A percentile compares a stretch with the other conserved stretches of the same genome.
These are phyloP conservation scores for Hymenoscyphus infarciens DNA, from an alignment of 2,329 filamentous ascomycete genomes.

Conservation along the genomic window DNA sequence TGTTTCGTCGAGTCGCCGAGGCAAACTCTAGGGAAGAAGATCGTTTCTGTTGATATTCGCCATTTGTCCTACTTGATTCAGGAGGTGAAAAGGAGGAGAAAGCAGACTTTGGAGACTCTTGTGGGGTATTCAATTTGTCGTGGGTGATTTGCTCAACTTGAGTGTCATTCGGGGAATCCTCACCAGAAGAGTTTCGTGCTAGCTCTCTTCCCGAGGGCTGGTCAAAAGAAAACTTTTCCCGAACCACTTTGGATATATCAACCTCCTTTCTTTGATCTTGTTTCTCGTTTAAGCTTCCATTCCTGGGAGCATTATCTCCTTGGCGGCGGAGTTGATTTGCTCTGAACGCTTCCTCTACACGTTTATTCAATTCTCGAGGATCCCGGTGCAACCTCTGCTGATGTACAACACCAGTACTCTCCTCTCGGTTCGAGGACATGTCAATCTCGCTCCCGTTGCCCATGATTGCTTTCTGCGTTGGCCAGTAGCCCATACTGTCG, in stretches of 20 bases:
- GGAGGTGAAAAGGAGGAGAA: not conserved
- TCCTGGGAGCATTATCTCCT: not conserved
- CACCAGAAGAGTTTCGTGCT: not conserved
- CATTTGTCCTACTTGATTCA: not conserved
- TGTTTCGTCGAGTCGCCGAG: constrained; percentile 5
- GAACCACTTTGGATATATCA: not conserved
- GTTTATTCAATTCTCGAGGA: constrained; percentile 25
- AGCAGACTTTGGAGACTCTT: not conserved
- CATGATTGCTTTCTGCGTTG: constrained; percentile 2
- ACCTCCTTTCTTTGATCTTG: constrained; percentile 7
- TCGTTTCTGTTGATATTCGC: constrained; percentile 3
- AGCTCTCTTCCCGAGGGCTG: not conserved
- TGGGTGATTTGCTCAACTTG: not conserved
- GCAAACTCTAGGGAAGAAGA: constrained; percentile 15
- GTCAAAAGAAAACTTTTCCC: constrained; percentile 1
- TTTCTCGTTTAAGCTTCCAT: constrained; percentile 10
- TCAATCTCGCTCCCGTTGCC: not conserved
- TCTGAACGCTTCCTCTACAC: constrained; percentile 30
- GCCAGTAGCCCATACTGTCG: constrained; percentile 2
- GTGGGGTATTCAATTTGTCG: not conserved
- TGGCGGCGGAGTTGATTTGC: constrained; percentile 12
- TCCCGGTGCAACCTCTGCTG: constrained; percentile 18
- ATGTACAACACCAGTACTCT: not conserved
- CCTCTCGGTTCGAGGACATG: not conserved
- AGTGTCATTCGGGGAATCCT: not conserved